Percentiles rank a stretch among this genome's conserved stretches.
These are phyloP conservation scores for Fusarium neocosmosporiellum DNA, from an alignment of 2,329 filamentous ascomycete genomes.

Conservation along the genomic window DNA sequence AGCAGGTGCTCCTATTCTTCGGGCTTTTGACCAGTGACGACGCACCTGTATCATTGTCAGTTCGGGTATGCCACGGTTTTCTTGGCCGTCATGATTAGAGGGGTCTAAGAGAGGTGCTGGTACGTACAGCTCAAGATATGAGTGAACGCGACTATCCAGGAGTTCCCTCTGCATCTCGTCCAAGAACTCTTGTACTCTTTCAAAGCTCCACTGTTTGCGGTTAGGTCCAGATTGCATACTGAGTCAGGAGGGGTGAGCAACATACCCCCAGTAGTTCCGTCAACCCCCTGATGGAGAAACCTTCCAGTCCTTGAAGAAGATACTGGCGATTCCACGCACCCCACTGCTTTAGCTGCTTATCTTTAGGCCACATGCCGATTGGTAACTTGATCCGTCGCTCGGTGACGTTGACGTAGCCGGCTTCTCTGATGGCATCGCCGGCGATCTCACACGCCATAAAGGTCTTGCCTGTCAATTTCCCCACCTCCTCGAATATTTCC, in stretches of 20 bases:
- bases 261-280: neutral
- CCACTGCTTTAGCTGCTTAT: neutral
- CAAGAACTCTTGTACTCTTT: neutral
- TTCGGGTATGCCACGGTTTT: neutral
- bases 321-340: neutral
- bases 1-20: neutral
- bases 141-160: neutral
- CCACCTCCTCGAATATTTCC: neutral
- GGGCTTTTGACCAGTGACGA: neutral
- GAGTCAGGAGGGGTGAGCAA: neutral
- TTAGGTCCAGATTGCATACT: neutral
- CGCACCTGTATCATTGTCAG: neutral
- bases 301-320: neutral
- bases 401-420: neutral
- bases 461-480: neutral
- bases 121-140: slow-evolving; percentile 5
- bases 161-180: neutral
- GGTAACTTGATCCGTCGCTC: neutral
- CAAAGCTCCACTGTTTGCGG: neutral
- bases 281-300: neutral
- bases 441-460: neutral
- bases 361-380: neutral
- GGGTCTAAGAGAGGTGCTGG: neutral
- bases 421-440: neutral
- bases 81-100: neutral